Evolutionary conservation across 176 grass and related monocot species (phyloP), one percentile per base, ranked within the genome.

Genomic region (Musa beccarii): DNA sequence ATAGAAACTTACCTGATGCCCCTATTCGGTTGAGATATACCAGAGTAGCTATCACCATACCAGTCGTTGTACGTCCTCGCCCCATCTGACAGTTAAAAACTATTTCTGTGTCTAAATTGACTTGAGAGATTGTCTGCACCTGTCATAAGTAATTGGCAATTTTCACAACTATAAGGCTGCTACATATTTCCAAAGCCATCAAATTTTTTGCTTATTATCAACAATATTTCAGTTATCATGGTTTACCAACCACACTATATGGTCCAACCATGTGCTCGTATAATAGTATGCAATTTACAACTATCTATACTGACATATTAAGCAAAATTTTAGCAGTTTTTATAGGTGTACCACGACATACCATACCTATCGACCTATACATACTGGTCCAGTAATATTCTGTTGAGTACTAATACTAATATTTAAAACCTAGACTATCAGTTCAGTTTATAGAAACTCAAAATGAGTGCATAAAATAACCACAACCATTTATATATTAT

Each of bases 1-100:
- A 68, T 68, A 68, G 53, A 63, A 71, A 65, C 69, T 89, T 68
- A 94, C 95, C 95, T 85, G 95, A 93, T 69, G 75, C 78, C 25
- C 95, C 95, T 80, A 93, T 89, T 24, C 90, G 95, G 25, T 98
- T 98, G 74, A 98, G 86, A 71, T 98, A 98, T 79, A 98, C 86
- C 84, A 98, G 84, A 25, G 88, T 98, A 78, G 95, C 91, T 88
- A 98, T 98, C 73, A 98, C 90, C 95, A 98, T 98, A 67, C 95
- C 95, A 79, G 95, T 98, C 70, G 95, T 98, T 79, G 95, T 98
- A 63, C 95, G 71, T 63, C 95, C 95, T 79, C 95, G 85, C 50
- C 95, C 95, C 95, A 98, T 98, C 89, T 98, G 95, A 71, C 95
- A 98, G 79, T 98, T 98, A 86, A 98, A 98, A 51, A 98, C 78